Evolutionary conservation across 2,329 filamentous ascomycete genomes (phyloP).

Genomic region (Aspergillus uvarum): DNA sequence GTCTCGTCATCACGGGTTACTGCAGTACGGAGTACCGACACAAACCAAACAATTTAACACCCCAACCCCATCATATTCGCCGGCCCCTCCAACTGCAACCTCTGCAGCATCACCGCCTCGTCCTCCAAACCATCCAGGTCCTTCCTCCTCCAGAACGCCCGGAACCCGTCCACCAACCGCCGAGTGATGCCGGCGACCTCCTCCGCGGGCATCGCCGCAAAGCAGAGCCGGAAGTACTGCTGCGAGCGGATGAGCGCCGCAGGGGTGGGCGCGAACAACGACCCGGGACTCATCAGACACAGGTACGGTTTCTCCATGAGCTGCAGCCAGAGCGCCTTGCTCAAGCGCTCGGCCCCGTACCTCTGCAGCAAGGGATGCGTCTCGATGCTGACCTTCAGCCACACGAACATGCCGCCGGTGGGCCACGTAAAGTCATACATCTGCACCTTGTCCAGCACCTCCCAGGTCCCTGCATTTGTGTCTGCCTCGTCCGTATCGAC

Average conservation of each 20-base stretch:
- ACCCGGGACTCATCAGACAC: slow-evolving; percentile 69
- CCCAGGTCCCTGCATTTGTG: slow-evolving; percentile 61
- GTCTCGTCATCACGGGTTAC: too few species aligned
- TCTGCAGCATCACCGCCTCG: slow-evolving; percentile 17
- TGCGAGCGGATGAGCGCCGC: slow-evolving; percentile 62
- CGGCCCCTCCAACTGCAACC: slow-evolving; percentile 5
- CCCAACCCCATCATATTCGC: slow-evolving; percentile 20
- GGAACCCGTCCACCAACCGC: slow-evolving; percentile 67
- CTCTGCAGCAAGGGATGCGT: slow-evolving; percentile 66
- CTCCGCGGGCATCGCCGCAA: slow-evolving; percentile 76
- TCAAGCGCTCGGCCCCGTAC: slow-evolving; percentile 57
- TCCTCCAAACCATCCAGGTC: slow-evolving; percentile 39
- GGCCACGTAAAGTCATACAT: slow-evolving; percentile 79
- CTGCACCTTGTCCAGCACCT: slow-evolving; percentile 69
- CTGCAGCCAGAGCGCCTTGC: slow-evolving; percentile 68
- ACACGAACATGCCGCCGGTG: slow-evolving; percentile 88
- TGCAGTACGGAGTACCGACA: not conserved
- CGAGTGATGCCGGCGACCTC: slow-evolving; percentile 63
- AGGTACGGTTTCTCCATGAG: slow-evolving; percentile 68
- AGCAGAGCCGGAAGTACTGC: slow-evolving; percentile 76
- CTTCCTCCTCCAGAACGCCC: slow-evolving; percentile 76
- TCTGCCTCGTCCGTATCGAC: slow-evolving; percentile 59
- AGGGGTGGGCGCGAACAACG: slow-evolving; percentile 69
- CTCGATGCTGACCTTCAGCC: slow-evolving; percentile 71
- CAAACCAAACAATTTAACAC: slow-evolving; percentile 8